A percentile compares a stretch with the other conserved stretches of the same genome.
Conservation (phyloP, 306 rosid species). For the Vicia faba region DNA sequence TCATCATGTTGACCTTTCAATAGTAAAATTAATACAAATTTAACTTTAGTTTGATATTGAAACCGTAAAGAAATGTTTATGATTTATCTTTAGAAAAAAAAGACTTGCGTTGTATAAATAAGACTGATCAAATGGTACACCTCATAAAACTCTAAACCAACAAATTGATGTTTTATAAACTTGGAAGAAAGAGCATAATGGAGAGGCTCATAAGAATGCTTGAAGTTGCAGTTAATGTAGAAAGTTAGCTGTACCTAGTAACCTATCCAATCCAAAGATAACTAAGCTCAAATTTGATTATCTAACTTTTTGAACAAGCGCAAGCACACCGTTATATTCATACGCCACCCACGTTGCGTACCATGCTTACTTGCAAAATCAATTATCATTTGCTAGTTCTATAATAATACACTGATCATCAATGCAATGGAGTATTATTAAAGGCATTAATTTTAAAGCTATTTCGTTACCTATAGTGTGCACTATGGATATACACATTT, state of each 20-base stretch:
- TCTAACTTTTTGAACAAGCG: constrained; percentile 39
- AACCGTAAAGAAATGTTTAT: not conserved
- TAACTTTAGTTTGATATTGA: not conserved
- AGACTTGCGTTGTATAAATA: not conserved
- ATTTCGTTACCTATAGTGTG: not conserved
- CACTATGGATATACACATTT: not conserved
- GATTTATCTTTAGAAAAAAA: not conserved
- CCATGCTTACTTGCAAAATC: not conserved
- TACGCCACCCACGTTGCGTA: constrained; percentile 31
- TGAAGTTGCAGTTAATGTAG: constrained; percentile 28
- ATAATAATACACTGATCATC: not conserved
- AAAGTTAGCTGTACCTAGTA: constrained; percentile 41
- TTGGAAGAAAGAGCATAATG: constrained; percentile 15
- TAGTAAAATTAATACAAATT: not conserved
- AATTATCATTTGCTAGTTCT: not conserved
- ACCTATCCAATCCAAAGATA: constrained; percentile 11
- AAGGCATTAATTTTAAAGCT: not conserved
- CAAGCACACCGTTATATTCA: constrained; percentile 16
- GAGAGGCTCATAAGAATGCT: constrained; percentile 16
- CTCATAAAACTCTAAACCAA: not conserved
- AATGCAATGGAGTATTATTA: not conserved
- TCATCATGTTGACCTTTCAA: not conserved
- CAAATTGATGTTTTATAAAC: constrained; percentile 13
- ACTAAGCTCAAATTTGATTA: constrained; percentile 22
- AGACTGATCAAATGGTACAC: not conserved